Conservation (phyloP, 768 basidiomycete species). For the Mycena galopus region DNA sequence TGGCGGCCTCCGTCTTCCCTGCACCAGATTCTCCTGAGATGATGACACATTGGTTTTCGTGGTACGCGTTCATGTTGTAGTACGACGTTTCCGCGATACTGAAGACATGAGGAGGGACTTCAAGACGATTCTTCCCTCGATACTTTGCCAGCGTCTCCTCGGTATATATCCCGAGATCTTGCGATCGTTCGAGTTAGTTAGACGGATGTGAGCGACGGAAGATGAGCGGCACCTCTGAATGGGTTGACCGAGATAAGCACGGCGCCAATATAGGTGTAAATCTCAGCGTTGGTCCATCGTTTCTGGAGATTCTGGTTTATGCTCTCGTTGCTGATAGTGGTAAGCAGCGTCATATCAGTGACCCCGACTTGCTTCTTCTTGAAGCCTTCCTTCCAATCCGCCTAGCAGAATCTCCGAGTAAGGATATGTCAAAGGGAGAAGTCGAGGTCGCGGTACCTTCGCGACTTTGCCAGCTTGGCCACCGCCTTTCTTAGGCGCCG, state of each 20-base stretch:
- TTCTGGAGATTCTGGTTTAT: constrained; percentile 99
- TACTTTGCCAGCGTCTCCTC: constrained; percentile 88
- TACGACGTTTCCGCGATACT: constrained; percentile 96
- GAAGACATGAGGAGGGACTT: constrained; percentile 98
- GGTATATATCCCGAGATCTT: constrained; percentile 98
- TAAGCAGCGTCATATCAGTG: constrained; percentile 97
- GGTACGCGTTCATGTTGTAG: constrained; percentile 99
- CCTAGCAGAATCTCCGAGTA: constrained; percentile 63
- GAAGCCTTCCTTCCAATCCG: constrained; percentile 99
- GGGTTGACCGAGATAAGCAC: constrained; percentile 99
- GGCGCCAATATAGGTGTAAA: constrained; percentile 99
- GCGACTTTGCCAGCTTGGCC: constrained; percentile 73
- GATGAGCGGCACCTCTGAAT: constrained; percentile 75
- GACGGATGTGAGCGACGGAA: constrained; percentile 4
- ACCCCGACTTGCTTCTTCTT: constrained; percentile 99
- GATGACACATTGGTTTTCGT: constrained; percentile 99
- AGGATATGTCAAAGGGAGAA: constrained; percentile 16
- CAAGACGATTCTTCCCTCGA: constrained; percentile 96
- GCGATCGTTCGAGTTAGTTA: constrained; percentile 26
- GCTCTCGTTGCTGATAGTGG: constrained; percentile 96
- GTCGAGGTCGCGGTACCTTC: constrained; percentile 66
- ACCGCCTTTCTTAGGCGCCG: constrained; percentile 73
- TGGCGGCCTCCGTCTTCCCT: constrained; percentile 99
- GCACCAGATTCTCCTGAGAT: constrained; percentile 99
- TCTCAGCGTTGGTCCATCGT: constrained; percentile 94